Conservation (phyloP, 495 filamentous ascomycete species). For the Neurospora sp. region DNA sequence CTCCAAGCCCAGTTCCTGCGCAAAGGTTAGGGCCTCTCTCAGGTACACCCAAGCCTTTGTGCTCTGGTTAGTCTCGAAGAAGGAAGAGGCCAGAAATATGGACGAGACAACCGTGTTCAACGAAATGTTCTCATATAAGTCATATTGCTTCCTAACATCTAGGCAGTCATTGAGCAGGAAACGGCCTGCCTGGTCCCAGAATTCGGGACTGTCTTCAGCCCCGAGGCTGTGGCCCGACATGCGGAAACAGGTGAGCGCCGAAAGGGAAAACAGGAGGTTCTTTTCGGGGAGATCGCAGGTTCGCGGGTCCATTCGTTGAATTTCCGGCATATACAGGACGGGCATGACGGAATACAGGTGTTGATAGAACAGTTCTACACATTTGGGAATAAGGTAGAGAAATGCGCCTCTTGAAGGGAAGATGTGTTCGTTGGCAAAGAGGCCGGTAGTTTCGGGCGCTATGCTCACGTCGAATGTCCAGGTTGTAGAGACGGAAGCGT, state of each 20-base stretch:
- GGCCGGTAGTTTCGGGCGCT: constrained; percentile 13
- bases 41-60: constrained; percentile 49
- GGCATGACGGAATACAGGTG: constrained; percentile 32
- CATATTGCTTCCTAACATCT: constrained; percentile 20
- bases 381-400: constrained; percentile 22
- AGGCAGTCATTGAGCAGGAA: constrained; percentile 27
- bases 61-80: constrained; percentile 25
- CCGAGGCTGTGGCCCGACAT: constrained; percentile 23
- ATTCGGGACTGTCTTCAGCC: constrained; percentile 11
- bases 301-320: constrained; percentile 12
- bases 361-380: constrained; percentile 24
- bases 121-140: constrained; percentile 23
- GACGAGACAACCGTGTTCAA: constrained; percentile 23
- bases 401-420: constrained; percentile 17
- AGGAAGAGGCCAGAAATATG: constrained; percentile 24
- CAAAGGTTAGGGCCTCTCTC: constrained; percentile 50
- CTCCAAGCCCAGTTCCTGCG: constrained; percentile 49
- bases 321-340: constrained; percentile 22
- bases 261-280: constrained; percentile 24
- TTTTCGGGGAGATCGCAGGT: constrained; percentile 18
- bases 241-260: constrained; percentile 25
- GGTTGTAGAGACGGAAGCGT: neutral
- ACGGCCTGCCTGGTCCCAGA: constrained; percentile 24
- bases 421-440: constrained; percentile 19
- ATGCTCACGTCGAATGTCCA: neutral